Base-by-base conservation (phyloP, 176 grass and related monocot genomes). In the Musa itinerans region DNA sequence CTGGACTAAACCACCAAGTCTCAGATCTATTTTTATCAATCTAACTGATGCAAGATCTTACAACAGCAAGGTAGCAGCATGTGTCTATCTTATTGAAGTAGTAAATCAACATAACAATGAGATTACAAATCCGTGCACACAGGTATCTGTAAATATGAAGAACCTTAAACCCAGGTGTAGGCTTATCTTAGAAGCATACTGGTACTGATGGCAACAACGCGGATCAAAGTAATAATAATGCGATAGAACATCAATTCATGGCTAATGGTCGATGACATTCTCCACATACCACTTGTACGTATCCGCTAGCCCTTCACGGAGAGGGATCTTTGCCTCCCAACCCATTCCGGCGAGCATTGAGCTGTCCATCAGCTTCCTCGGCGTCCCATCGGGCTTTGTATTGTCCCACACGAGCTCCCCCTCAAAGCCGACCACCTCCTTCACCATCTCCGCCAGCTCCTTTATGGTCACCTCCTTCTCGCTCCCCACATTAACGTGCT, bases 401-500 rank as follows among this genome's bases (percentile, higher is more conserved):
- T 61, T 17, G 77, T 91, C 86, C 86, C 88, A 90, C 3, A 88
- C 81, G 14, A 96, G 57, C 1, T 76, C 34, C 1, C 92, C 88
- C 67, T 84, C 16, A 61, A 81, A 96, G 16, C 86, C 83, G 0
- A 91, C 79, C 73, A 89, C 88, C 71, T 91, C 85, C 81, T 83
- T 78, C 52, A 96, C 88, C 76, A 90, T 50, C 76, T 88, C 83
- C 1, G 88, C 88, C 9, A 96, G 65, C 79, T 89, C 83, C 51
- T 81, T 74, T 62, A 91, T 82, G 34, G 88, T 90, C 21, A 88
- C 83, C 83, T 94, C 91, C 9, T 78, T 86, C 11, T 88, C 88
- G 52, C 85, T 94, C 1, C 91, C 88, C 16, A 90, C 78, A 72
- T 94, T 94, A 8, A 94, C 87, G 58, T 94, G 91, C 24, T 94